phyloP scores from a whole-genome alignment of 176 grass and related monocot species.

The Zoysia pacifica region DNA sequence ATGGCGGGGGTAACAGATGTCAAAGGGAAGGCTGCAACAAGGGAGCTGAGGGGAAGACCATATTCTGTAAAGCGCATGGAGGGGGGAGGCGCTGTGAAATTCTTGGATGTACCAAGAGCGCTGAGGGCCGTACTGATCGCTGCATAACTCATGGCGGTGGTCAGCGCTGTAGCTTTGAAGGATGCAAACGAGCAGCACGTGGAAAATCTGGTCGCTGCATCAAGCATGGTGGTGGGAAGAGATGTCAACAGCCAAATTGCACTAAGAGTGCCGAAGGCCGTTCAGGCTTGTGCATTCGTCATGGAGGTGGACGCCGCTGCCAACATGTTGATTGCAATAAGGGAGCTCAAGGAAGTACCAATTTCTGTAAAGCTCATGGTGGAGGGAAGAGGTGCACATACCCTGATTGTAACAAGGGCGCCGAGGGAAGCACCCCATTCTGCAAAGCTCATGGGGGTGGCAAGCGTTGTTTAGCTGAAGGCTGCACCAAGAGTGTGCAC shows the following conservation, averaged over 20 bases:
- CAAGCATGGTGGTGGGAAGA: constrained; percentile 87
- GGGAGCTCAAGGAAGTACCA: constrained; percentile 81
- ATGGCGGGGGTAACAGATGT: constrained; percentile 84
- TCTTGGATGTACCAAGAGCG: constrained; percentile 85
- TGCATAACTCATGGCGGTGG: constrained; percentile 89
- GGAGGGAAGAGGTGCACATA: constrained; percentile 80
- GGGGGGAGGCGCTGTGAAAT: constrained; percentile 67
- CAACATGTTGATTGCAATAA: constrained; percentile 53
- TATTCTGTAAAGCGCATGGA: constrained; percentile 89
- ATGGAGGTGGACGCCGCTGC: constrained; percentile 79
- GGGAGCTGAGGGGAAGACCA: constrained; percentile 87
- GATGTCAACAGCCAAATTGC: constrained; percentile 60
- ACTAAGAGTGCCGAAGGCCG: constrained; percentile 80
- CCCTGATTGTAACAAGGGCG: constrained; percentile 60
- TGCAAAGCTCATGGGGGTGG: constrained; percentile 89
- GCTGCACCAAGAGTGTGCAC: constrained; percentile 80
- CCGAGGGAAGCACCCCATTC: constrained; percentile 82
- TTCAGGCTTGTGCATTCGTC: constrained; percentile 77
- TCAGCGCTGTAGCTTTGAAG: constrained; percentile 60
- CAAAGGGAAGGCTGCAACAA: constrained; percentile 70
- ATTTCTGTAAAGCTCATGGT: constrained; percentile 80
- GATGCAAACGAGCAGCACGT: constrained; percentile 65
- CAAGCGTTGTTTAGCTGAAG: constrained; percentile 63
- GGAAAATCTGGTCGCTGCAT: constrained; percentile 82
- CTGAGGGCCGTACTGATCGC: constrained; percentile 77